Conservation (phyloP, 768 basidiomycete species). For the Termitomyces sp. region DNA sequence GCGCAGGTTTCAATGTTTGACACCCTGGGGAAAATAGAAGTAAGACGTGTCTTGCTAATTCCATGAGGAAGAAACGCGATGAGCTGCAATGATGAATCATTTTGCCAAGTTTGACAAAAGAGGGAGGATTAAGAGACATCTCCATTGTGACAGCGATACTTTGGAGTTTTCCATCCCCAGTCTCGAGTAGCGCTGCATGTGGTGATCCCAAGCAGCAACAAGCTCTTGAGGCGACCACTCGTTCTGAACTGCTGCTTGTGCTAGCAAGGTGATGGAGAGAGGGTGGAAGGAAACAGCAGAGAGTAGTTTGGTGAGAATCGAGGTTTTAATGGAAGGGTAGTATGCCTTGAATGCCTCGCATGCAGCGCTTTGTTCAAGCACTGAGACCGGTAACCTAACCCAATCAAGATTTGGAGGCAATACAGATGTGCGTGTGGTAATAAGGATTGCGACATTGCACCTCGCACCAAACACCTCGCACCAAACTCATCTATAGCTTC, state of each 20-base stretch:
- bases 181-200: neutral
- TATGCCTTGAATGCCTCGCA: neutral
- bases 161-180: neutral
- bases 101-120: neutral
- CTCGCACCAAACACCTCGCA: neutral
- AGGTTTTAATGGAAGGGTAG: neutral
- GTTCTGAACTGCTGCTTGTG: conserved; percentile 3
- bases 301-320: neutral
- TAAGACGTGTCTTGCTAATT: neutral
- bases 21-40: neutral
- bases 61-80: conserved; percentile 5
- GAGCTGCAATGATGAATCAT: neutral
- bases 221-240: neutral
- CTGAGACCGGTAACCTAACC: neutral
- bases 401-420: neutral
- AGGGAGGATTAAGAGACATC: neutral
- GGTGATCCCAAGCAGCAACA: neutral
- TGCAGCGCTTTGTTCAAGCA: neutral
- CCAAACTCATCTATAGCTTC: neutral
- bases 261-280: conserved; percentile 3
- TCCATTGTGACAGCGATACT: neutral
- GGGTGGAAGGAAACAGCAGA: conserved; percentile 2
- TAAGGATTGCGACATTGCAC: neutral
- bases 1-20: neutral
- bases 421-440: neutral